Evolutionary conservation across 2,329 filamentous ascomycete genomes (phyloP), one percentile per base, ranked within the genome.

Genomic region (Botrytis elliptica): DNA sequence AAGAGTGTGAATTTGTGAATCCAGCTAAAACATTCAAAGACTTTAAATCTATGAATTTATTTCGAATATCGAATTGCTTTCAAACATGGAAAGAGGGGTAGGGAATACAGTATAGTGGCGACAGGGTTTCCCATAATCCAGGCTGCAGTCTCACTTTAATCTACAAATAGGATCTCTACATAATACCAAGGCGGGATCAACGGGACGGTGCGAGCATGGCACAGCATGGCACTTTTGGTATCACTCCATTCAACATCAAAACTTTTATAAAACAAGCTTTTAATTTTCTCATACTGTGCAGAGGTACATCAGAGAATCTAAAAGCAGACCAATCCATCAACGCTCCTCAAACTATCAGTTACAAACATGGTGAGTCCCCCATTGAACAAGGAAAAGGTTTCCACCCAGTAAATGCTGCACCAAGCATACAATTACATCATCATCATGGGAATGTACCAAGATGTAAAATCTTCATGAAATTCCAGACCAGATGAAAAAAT

Each of bases 391-490:
- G 64, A 69, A 73, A 72, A 75, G 2, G 10, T 33, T 69, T 69
- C 75, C 73, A 75, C 76, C 77, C 75, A 75, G 67, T 77, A 70
- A 71, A 71, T 71, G 60, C 60, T 76, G 71, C 73, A 76, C 66
- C 62, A 76, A 75, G 76, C 76, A 76, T 80, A 80, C 77, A 78
- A 79, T 76, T 79, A 81, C 78, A 81, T 46, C 74, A 81, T 42
- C 74, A 68, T 57, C 36, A 74, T 75, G 74, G 76, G 69, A 73
- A 75, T 75, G 78, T 44, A 52, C 76, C 77, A 76, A 79, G 73
- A 76, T 73, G 74, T 64, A 70, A 70, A 73, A 60, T 75, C 74
- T 72, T 62, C 65, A 57, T 46, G 73, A 75, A 73, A 60, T 75
- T 74, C 75, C 78, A 33, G n/a, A 33, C 74, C 76, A 76, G 74